Base-by-base conservation (phyloP, 2,329 filamentous ascomycete species). In the Venturiaceae sp. region DNA sequence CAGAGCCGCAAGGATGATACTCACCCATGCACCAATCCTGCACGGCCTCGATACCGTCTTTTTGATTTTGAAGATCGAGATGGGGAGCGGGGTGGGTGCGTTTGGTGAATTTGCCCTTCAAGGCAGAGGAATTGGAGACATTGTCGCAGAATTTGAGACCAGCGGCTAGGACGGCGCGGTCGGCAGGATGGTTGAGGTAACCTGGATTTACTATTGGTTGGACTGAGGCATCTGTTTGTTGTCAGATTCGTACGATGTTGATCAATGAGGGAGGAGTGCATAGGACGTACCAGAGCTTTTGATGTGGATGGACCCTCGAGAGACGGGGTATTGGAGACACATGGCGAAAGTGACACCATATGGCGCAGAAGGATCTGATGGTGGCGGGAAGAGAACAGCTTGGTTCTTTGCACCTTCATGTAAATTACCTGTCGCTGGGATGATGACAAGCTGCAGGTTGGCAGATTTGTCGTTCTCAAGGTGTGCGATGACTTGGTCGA, bases 121-220 rank as follows among this genome's bases (percentile, higher is more conserved):
- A 74, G 0, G 68, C 67, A 1, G 72, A 66, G 11, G 72, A 73
- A 14, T 74, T 65, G 5, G 72, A 70, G 67, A 81, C 75, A 21
- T 72, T 66, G 1, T 76, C 69, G 5, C 75, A 60, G 53, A 81
- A 66, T 28, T 66, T 63, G 16, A 71, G 56, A 9, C 69, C 66
- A 8, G 66, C 66, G 26, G 66, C 67, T 21, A 66, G 60, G 9
- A 69, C 62, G 54, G 66, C 64, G 8, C 64, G 46, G 55, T 71
- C 69, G 41, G 67, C 58, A 8, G 66, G 66, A 55, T 70, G 64
- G 16, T 60, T 62, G 23, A 66, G 62, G 61, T 69, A 70, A 13
- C 64, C 63, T 56, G 65, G 64, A 19, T 66, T 61, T 41, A 69
- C 65, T 1, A 33, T 61, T 11, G 69, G 68, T 16, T 63, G 60